phyloP scores from a whole-genome alignment of 2,329 filamentous ascomycete species.

The Ilyonectria robusta region DNA sequence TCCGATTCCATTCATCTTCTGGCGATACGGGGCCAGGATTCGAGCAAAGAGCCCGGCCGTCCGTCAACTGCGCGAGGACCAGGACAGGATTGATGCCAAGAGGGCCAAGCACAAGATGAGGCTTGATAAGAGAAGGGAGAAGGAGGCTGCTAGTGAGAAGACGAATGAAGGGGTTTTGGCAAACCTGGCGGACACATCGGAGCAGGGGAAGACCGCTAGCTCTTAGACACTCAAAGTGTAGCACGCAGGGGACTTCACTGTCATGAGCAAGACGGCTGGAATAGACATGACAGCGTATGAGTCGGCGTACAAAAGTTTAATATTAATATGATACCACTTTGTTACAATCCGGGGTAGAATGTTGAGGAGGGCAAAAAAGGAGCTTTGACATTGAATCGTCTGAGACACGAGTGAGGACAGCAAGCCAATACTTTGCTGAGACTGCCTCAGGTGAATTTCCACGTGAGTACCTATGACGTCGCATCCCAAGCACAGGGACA shows the following conservation, averaged over 20 bases:
- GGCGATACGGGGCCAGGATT: conserved; percentile 70
- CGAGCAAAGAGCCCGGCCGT: conserved; percentile 66
- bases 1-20: conserved; percentile 86
- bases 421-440: not conserved
- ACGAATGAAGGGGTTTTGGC: conserved; percentile 28
- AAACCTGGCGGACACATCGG: conserved; percentile 14
- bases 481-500: not conserved
- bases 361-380: not conserved
- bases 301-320: conserved; percentile 1
- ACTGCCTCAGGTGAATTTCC: not conserved
- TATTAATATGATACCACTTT: not conserved
- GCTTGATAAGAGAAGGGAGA: conserved; percentile 33
- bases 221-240: not conserved
- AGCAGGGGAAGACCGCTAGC: not conserved
- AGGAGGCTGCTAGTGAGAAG: conserved; percentile 20
- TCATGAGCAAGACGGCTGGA: not conserved
- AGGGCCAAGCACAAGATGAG: conserved; percentile 50
- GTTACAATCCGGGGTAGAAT: not conserved
- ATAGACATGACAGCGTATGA: not conserved
- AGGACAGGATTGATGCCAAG: conserved; percentile 54
- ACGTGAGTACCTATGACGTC: not conserved
- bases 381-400: not conserved
- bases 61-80: conserved; percentile 60
- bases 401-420: not conserved
- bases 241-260: not conserved